Base-by-base conservation (phyloP, 2,329 filamentous ascomycete genomes). In the Colletotrichum spinosum region DNA sequence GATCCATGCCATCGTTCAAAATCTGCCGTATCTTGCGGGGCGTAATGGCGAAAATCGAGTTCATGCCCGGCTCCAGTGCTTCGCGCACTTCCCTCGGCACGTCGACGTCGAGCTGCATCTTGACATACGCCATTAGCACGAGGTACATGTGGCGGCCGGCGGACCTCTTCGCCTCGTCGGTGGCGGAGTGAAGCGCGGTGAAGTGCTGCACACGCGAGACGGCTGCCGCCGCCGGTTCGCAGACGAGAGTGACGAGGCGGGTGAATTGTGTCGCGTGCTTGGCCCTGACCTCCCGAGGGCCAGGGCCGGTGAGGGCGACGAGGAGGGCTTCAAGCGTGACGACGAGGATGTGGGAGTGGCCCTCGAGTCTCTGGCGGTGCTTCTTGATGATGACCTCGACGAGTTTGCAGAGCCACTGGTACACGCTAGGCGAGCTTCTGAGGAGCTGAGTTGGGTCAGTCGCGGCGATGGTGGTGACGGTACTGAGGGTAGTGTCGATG, bases 131-230 rank as follows among this genome's bases (percentile, higher is more conserved):
- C 77, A 86, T 83, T 48, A 90, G 73, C 6, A 90, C 76, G 37
- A 86, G 75, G 69, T 88, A 88, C 84, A 90, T 89, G 75, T 89
- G 82, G 68, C 86, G 81, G 5, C 87, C 87, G 1, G 87, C 87
- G 7, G 84, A 86, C 13, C 86, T 82, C 77, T 88, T 89, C 17
- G 87, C 88, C 37, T 81, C 83, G 68, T 88, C 87, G 2, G 83
- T 87, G 2, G 86, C 87, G 33, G 87, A 89, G 71, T 88, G 86
- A 34, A 90, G 80, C 13, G 77, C 72, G 54, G 76, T 78, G 54
- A 78, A 77, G 57, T 80, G 79, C 70, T 79, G 78, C 2, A 76
- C 74, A 7, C 82, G 81, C 3, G 84, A 82, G 25, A 89, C 85
- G 4, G 85, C 83, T 0, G 84, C 85, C 1, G 82, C 83, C 34